Conservation (phyloP, 2,329 filamentous ascomycete species). For the Clarireedia sp. region DNA sequence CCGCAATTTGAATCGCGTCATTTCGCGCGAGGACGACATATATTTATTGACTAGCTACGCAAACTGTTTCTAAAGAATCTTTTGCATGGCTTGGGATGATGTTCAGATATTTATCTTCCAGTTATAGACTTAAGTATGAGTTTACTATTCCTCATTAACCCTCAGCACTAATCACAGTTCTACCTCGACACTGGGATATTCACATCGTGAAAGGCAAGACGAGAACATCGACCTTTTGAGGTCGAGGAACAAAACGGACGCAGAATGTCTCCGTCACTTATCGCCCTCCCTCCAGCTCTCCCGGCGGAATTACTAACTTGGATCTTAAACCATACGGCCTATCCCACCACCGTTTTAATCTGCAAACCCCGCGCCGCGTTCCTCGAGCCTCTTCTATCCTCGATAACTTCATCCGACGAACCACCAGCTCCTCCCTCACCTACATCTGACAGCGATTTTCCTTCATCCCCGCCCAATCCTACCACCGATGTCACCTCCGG, state of each 20-base stretch:
- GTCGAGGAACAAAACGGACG: background rate
- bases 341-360: conserved; percentile 61
- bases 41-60: background rate
- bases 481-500: background rate
- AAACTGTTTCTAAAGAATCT: too few species aligned
- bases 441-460: conserved; percentile 4
- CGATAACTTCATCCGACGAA: conserved; percentile 30
- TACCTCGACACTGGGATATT: background rate
- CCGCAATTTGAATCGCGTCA: conserved; percentile 8
- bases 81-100: too few species aligned
- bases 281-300: conserved; percentile 44
- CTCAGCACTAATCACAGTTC: conserved; percentile 20
- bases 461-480: background rate
- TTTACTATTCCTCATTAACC: conserved; percentile 17
- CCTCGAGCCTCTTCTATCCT: conserved; percentile 46
- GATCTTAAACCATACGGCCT: conserved; percentile 47
- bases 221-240: background rate
- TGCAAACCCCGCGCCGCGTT: conserved; percentile 61
- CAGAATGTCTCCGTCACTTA: conserved; percentile 26
- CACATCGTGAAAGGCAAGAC: background rate
- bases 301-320: conserved; percentile 57
- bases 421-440: conserved; percentile 9
- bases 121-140: background rate
- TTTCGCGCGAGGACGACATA: background rate
- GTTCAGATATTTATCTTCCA: background rate